Conservation (phyloP, 192 early-diverging fungal species). For the Chytriomyces sp. region DNA sequence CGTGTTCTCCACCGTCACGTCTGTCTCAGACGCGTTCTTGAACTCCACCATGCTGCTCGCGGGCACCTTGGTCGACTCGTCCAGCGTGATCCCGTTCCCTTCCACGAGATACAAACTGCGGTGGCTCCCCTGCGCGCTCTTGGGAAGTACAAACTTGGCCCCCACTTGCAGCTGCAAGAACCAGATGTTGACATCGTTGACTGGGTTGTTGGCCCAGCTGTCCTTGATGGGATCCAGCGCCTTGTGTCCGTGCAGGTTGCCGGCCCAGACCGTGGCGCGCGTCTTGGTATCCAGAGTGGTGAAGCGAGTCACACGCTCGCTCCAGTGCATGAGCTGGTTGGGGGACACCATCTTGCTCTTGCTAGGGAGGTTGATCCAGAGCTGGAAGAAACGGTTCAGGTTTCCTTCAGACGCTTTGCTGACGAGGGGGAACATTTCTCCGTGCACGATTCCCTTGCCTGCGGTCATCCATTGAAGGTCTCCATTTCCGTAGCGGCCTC, state of each 20-base stretch:
- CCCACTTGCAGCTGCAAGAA: constrained; percentile 60
- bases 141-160: constrained; percentile 54
- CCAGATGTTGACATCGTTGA: neutral
- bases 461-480: constrained; percentile 72
- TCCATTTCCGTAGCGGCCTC: constrained; percentile 47
- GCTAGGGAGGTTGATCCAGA: too few relatives aligned
- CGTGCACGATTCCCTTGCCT: constrained; percentile 66
- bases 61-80: constrained; percentile 2
- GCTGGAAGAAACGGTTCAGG: too few relatives aligned
- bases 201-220: neutral
- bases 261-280: constrained; percentile 83
- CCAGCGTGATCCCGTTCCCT: constrained; percentile 30
- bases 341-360: neutral
- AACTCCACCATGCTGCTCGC: constrained; percentile 47
- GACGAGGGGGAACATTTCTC: constrained; percentile 50
- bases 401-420: too few relatives aligned
- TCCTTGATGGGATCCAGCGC: constrained; percentile 47
- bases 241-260: too few relatives aligned
- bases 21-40: constrained; percentile 39
- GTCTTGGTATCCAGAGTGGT: constrained; percentile 49
- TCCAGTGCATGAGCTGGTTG: too few relatives aligned
- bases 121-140: constrained; percentile 1
- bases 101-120: constrained; percentile 28
- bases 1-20: constrained; percentile 35
- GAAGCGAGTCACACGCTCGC: constrained; percentile 71